Evolutionary conservation across 495 filamentous ascomycete species (phyloP).

Genomic region (Podospora australis): DNA sequence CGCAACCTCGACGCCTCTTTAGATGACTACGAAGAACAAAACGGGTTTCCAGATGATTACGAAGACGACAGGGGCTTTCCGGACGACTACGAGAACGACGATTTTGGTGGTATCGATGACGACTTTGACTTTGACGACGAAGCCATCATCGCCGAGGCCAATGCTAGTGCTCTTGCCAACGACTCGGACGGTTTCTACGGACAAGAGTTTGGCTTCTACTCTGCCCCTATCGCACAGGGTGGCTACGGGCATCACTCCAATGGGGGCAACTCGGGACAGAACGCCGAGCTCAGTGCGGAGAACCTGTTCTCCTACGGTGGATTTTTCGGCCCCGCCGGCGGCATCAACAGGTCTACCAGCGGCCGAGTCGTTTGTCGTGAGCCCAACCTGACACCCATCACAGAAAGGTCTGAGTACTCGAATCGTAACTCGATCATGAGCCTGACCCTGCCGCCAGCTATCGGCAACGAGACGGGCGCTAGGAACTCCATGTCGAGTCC

Average conservation of each 20-base stretch:
- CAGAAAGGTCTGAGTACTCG: conserved; percentile 90
- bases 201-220: conserved; percentile 97
- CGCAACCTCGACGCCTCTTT: conserved; percentile 14
- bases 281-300: conserved; percentile 29
- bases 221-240: conserved; percentile 45
- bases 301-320: conserved; percentile 63
- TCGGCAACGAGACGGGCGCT: conserved; percentile 32
- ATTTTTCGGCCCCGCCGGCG: conserved; percentile 73
- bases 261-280: conserved; percentile 9
- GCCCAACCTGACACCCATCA: conserved; percentile 92
- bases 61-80: conserved; percentile 36
- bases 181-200: conserved; percentile 93
- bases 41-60: conserved; percentile 31
- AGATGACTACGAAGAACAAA: conserved; percentile 39
- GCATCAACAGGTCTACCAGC: conserved; percentile 56
- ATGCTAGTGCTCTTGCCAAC: conserved; percentile 85
- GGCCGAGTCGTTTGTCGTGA: conserved; percentile 69
- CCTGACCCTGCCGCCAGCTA: conserved; percentile 50
- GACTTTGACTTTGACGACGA: conserved; percentile 70
- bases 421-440: conserved; percentile 87
- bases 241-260: conserved; percentile 20
- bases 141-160: conserved; percentile 87
- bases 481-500: conserved; percentile 35
- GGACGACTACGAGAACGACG: conserved; percentile 37
- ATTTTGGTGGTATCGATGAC: conserved; percentile 34